These are phyloP conservation scores for Ceratocystis smalleyi DNA, from an alignment of 2,329 filamentous ascomycete genomes.

Conservation along the genomic window DNA sequence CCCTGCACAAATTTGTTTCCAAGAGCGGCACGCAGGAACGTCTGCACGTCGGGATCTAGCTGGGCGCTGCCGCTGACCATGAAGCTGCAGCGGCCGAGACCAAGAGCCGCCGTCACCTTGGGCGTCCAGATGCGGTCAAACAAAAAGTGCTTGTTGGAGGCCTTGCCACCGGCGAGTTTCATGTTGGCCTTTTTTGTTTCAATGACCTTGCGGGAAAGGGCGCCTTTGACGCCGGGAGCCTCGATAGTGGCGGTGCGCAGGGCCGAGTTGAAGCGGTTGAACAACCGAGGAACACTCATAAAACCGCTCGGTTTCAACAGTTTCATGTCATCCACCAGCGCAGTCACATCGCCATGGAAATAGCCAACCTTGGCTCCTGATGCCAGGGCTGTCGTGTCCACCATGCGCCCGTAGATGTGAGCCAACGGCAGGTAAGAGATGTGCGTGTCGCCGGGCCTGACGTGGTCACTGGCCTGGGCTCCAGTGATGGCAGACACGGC, in stretches of 20 bases:
- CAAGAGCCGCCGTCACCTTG: slow-evolving; percentile 71
- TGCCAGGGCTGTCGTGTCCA: slow-evolving; percentile 60
- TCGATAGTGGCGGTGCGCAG: slow-evolving; percentile 68
- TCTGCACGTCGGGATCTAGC: slow-evolving; percentile 72
- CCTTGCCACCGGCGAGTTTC: slow-evolving; percentile 53
- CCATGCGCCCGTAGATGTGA: slow-evolving; percentile 80
- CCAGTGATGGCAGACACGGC: slow-evolving; percentile 57
- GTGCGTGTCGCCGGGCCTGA: slow-evolving; percentile 41
- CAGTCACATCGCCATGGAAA: slow-evolving; percentile 81
- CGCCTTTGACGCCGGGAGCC: slow-evolving; percentile 62
- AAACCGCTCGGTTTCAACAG: slow-evolving; percentile 67
- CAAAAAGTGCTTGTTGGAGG: slow-evolving; percentile 62
- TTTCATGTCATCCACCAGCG: slow-evolving; percentile 83
- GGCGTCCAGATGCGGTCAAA: slow-evolving; percentile 82
- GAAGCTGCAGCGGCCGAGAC: slow-evolving; percentile 53
- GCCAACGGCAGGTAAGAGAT: slow-evolving; percentile 86
- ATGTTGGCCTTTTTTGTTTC: slow-evolving; percentile 65
- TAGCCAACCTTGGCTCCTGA: slow-evolving; percentile 67
- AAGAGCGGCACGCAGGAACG: slow-evolving; percentile 75
- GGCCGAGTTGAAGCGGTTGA: slow-evolving; percentile 73
- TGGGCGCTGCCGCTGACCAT: slow-evolving; percentile 86
- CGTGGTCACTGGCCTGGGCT: slow-evolving; percentile 40
- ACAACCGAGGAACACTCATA: slow-evolving; percentile 79
- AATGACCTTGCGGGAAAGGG: slow-evolving; percentile 65
- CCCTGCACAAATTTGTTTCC: slow-evolving; percentile 69